Evolutionary conservation across 2,329 filamentous ascomycete species (phyloP), one percentile per base, ranked within the genome.

Genomic region (Rutstroemia sp.): DNA sequence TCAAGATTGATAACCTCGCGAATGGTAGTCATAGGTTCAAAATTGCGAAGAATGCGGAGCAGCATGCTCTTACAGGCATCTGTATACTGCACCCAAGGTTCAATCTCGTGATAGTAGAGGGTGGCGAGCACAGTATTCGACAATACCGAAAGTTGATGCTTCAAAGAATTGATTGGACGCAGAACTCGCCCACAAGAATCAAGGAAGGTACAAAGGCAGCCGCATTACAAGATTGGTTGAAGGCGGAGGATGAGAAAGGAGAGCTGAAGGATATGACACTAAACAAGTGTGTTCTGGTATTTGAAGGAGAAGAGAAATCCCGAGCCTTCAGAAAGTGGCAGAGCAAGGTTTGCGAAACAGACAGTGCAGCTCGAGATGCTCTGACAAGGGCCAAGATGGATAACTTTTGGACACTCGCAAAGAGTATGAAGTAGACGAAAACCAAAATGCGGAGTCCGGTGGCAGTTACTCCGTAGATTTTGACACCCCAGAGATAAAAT

Each of bases 11-110:
- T 65, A 94, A 83, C 64, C 80, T 99, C n/a, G 87, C 88, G 49
- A 96, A 95, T 68, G 92, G 91, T 19, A 87, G 94, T 65, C 92
- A 97, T 71, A 84, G 94, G 10, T 99, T 92, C 76, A 95, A 96
- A 72, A 87, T 99, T 65, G 85, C 85, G 68, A 87, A 89, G 69
- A 97, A 97, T 66, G 92, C 92, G 1, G 92, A 97, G 67, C 89
- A 99, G 69, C 78, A 90, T 61, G 84, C 82, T 4, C 81, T 97
- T 23, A 95, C 90, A 0, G 94, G 94, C 12, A 83, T 92, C n/a
- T 95, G 90, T 65, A 82, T 99, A 62, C 85, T 96, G 78, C 85
- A 96, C 67, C 94, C 94, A 1, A 87, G 86, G 61, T 86, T 96
- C 72, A 95, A 88, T 68, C 74, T 99, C 3, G 83, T 99, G 16